phyloP scores from a whole-genome alignment of 768 basidiomycete genomes.

The Russula foetens region DNA sequence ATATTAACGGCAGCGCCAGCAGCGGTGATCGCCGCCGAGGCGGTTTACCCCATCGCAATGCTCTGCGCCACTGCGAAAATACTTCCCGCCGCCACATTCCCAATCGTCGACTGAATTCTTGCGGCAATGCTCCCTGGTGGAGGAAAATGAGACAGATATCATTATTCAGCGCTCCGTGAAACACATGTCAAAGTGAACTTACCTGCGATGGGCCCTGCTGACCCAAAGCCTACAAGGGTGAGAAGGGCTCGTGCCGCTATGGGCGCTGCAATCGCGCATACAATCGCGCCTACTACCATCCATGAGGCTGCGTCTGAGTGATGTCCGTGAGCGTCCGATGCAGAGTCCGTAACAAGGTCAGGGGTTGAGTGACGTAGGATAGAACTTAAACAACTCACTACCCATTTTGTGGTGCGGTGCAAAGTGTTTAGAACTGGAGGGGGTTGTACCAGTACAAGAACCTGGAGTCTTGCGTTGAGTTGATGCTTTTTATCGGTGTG shows the following conservation, averaged over 20 bases:
- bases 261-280: background rate
- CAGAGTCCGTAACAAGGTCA: background rate
- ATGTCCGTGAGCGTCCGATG: background rate
- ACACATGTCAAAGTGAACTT: background rate
- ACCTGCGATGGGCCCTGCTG: background rate
- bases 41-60: background rate
- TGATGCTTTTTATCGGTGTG: background rate
- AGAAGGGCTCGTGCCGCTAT: background rate
- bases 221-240: background rate
- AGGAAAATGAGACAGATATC: background rate
- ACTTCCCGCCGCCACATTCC: background rate
- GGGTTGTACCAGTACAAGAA: too few relatives aligned
- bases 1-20: background rate
- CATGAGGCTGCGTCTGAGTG: background rate
- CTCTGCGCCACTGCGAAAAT: conserved; percentile 1
- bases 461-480: background rate
- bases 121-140: background rate
- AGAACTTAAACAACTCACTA: background rate
- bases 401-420: background rate
- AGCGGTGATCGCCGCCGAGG: background rate
- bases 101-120: background rate
- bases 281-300: background rate
- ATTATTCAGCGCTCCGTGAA: background rate
- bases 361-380: background rate
- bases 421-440: background rate